phyloP scores from a whole-genome alignment of 805 yeast species.

The Kurtzmaniella cleridarum region DNA sequence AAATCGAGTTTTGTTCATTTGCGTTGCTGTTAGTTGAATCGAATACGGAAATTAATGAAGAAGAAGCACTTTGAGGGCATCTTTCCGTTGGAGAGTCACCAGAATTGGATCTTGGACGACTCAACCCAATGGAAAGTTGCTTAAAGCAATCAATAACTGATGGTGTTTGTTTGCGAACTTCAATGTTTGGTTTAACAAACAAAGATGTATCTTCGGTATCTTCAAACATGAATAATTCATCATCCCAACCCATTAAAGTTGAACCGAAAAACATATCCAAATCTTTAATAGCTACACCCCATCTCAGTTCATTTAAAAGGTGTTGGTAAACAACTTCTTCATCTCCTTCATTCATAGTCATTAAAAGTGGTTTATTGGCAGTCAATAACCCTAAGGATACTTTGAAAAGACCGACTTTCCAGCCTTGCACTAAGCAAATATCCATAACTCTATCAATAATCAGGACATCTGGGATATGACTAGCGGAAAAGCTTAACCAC shows the following conservation, averaged over 20 bases:
- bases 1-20: slow-evolving; percentile 22
- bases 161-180: slow-evolving; percentile 9
- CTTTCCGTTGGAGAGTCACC: slow-evolving; percentile 5
- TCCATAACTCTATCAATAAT: slow-evolving; percentile 47
- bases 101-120: slow-evolving; percentile 10
- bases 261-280: slow-evolving; percentile 36
- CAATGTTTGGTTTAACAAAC: slow-evolving; percentile 1
- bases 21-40: slow-evolving; percentile 6
- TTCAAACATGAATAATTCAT: slow-evolving; percentile 16
- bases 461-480: slow-evolving; percentile 51
- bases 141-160: slow-evolving; percentile 26
- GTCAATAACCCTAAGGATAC: slow-evolving; percentile 49
- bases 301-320: slow-evolving; percentile 36
- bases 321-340: slow-evolving; percentile 42
- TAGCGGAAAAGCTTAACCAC: slow-evolving; percentile 58
- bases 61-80: slow-evolving; percentile 5
- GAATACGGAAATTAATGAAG: slow-evolving; percentile 10
- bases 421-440: slow-evolving; percentile 47
- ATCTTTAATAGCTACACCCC: slow-evolving; percentile 36
- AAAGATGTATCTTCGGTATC: slow-evolving; percentile 4
- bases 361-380: slow-evolving; percentile 42
- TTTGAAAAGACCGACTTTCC: slow-evolving; percentile 48
- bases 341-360: slow-evolving; percentile 28
- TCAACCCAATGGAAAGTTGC: slow-evolving; percentile 17
- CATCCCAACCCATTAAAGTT: slow-evolving; percentile 32